Evolutionary conservation across 2,329 filamentous ascomycete species (phyloP), one percentile per base, ranked within the genome.

Genomic region (Beauveria sp.): DNA sequence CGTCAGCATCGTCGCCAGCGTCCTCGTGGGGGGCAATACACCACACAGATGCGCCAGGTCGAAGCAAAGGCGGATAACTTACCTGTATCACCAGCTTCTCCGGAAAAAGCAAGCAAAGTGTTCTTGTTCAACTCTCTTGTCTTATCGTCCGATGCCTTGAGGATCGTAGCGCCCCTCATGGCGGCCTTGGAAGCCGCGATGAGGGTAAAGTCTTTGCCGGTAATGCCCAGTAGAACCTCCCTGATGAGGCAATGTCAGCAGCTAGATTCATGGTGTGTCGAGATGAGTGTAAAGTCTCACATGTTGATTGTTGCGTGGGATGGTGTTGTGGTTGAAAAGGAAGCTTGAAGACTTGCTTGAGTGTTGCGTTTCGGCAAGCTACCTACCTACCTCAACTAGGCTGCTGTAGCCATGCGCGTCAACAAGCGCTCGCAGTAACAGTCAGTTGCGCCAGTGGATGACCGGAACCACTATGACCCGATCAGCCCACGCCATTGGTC

Each of bases 131-230:
- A 81, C 67, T 84, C 79, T 74, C 91, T 86, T 66, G 94, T 99
- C 85, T 99, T 99, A 84, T 99, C 93, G 77, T 99, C 96, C 67
- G 86, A 84, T 62, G 91, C 85, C 79, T 99, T 99, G 73, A 99
- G 87, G 76, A 99, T 89, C 63, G 93, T 97, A 66, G 92, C 91
- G 71, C 94, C 94, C 80, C 94, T 88, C 92, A 97, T 97, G 70
- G 92, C 91, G 73, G 94, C 94, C 82, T 99, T 97, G 65, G 92
- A 97, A 70, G 94, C 91, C 71, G 92, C 94, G 75, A 99, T 87
- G 83, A 99, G 87, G 80, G 92, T 96, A 77, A 97, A 99, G 85
- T 99, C 96, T 83, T 96, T 96, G 81, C 94, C 96, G 63, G 93
- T 97, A 76, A 99, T 96, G 72, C 94, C 94, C 69, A 99, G 85